Evolutionary conservation across 2,329 filamentous ascomycete genomes (phyloP).

Genomic region (Setomelanomma holmii): DNA sequence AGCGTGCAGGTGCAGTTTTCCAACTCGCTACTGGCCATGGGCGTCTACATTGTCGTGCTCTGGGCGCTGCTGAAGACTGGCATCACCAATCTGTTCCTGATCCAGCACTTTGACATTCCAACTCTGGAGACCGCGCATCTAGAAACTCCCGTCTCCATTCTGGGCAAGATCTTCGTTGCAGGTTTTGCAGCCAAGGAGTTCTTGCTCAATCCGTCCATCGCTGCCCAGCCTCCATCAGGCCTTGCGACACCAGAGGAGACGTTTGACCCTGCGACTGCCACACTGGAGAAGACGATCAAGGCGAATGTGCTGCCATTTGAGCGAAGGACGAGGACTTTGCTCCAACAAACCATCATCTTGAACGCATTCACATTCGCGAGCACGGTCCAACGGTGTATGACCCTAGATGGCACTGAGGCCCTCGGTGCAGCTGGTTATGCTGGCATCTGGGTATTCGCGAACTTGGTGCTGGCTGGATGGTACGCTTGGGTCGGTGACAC

Average conservation of each 20-base stretch:
- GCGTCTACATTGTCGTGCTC: slow-evolving; percentile 77
- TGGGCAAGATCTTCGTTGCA: slow-evolving; percentile 68
- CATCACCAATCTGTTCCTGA: slow-evolving; percentile 71
- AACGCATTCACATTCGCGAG: slow-evolving; percentile 57
- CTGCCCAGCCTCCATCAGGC: slow-evolving; percentile 60
- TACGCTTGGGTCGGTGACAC: slow-evolving; percentile 59
- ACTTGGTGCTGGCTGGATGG: slow-evolving; percentile 65
- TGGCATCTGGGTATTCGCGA: slow-evolving; percentile 74
- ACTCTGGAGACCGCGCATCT: slow-evolving; percentile 73
- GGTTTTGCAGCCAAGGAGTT: slow-evolving; percentile 77
- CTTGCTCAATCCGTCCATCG: slow-evolving; percentile 74
- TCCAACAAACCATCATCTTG: slow-evolving; percentile 61
- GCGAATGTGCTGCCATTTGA: slow-evolving; percentile 78
- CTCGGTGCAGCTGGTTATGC: slow-evolving; percentile 76
- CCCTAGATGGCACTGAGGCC: slow-evolving; percentile 73
- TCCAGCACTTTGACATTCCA: slow-evolving; percentile 75
- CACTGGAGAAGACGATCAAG: slow-evolving; percentile 72
- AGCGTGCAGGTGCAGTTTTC: slow-evolving; percentile 55
- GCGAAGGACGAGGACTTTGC: slow-evolving; percentile 67
- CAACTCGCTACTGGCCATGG: slow-evolving; percentile 71
- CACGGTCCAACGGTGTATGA: slow-evolving; percentile 70
- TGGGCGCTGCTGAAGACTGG: slow-evolving; percentile 73
- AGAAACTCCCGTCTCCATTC: slow-evolving; percentile 57
- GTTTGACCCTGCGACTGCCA: slow-evolving; percentile 71
- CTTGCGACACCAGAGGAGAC: slow-evolving; percentile 55